Conservation (phyloP, 345 rosid genomes). For the Raphanus raphanistrum region DNA sequence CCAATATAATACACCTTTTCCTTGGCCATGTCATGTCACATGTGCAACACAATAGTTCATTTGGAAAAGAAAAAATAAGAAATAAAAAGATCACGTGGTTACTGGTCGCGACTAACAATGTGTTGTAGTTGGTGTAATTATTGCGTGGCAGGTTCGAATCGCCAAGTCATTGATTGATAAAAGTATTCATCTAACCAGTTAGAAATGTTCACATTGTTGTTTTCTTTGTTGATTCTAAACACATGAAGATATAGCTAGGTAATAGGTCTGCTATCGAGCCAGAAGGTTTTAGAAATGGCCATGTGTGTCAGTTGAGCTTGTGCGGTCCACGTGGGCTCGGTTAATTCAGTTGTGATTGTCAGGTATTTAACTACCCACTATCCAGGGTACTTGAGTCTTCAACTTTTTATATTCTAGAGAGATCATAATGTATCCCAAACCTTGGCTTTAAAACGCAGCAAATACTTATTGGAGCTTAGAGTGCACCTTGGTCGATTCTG, state of each 20-base stretch:
- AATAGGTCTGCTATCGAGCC: neutral
- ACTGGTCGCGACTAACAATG: slow-evolving; percentile 3
- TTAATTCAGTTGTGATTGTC: slow-evolving; percentile 5
- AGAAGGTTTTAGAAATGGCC: neutral
- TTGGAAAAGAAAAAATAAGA: neutral
- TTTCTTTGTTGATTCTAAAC: neutral
- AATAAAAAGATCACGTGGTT: neutral
- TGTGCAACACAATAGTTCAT: neutral
- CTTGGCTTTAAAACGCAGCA: neutral
- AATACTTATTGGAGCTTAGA: neutral
- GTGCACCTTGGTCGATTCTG: neutral
- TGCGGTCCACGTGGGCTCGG: slow-evolving; percentile 1
- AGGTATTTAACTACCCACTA: neutral
- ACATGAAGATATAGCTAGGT: neutral
- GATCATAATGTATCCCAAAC: neutral
- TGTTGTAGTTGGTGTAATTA: slow-evolving; percentile 19
- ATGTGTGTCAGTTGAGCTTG: slow-evolving; percentile 4
- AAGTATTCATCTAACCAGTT: neutral
- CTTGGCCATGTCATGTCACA: slow-evolving; percentile 16
- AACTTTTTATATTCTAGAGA: neutral
- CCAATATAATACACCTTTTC: slow-evolving; percentile 8
- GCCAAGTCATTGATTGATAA: neutral
- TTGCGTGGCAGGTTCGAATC: slow-evolving; percentile 1
- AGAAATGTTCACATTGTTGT: neutral
- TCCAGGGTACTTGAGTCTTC: neutral